These are phyloP conservation scores for Penicillium sp. DNA, from an alignment of 2,329 filamentous ascomycete genomes.

Conservation along the genomic window DNA sequence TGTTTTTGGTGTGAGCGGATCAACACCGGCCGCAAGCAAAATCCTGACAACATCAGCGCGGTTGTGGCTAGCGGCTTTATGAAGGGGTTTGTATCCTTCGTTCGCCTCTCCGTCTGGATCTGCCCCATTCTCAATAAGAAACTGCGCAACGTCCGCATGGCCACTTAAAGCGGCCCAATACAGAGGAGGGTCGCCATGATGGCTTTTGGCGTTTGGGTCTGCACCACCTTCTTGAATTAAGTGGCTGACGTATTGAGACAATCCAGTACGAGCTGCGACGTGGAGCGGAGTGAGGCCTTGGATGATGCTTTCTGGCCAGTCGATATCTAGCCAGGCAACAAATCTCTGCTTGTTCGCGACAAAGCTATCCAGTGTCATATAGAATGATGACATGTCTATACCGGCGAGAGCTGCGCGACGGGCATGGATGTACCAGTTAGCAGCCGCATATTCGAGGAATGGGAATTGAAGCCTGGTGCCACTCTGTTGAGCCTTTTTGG, in stretches of 20 bases:
- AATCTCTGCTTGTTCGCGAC: neutral
- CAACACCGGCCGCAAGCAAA: conserved; percentile 15
- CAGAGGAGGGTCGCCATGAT: neutral
- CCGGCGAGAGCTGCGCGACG: conserved; percentile 1
- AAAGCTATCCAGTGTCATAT: conserved; percentile 6
- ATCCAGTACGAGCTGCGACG: conserved; percentile 8
- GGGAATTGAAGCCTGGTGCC: conserved; percentile 11
- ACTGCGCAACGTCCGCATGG: conserved; percentile 9
- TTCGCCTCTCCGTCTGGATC: conserved; percentile 8
- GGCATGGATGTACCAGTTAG: conserved; percentile 14
- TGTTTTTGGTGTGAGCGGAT: conserved; percentile 14
- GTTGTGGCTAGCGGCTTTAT: conserved; percentile 17
- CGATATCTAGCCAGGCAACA: conserved; percentile 2
- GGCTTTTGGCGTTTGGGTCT: neutral
- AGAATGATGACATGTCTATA: neutral
- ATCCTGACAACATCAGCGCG: conserved; percentile 14
- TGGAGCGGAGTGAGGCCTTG: conserved; percentile 10
- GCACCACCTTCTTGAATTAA: conserved; percentile 3
- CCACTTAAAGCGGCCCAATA: conserved; percentile 10
- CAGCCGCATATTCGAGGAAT: conserved; percentile 17
- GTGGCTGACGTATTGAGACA: conserved; percentile 7
- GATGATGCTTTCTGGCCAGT: neutral
- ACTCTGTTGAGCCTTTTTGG: neutral
- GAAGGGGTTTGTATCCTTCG: conserved; percentile 17
- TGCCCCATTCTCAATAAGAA: conserved; percentile 16